Base-by-base conservation (phyloP, 768 basidiomycete species). In the Asterophora lycoperdoides region DNA sequence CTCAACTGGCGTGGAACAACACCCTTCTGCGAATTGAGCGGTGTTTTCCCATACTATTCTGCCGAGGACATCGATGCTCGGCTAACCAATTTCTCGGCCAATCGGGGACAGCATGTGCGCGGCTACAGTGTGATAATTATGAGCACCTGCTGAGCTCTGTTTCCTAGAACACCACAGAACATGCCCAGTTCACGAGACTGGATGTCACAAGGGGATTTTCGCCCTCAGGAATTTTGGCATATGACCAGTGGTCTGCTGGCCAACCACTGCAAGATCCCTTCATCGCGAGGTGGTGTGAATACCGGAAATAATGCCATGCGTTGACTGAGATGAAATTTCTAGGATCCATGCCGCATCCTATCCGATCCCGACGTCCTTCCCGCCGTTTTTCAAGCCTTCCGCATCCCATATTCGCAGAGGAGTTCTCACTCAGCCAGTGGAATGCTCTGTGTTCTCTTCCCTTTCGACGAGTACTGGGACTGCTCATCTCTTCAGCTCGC, bases 201-300 rank as follows among this genome's bases (percentile, higher is more conserved):
- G 77, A 82, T 46, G 77, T 87, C 39, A 76, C 79, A 3, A 74
- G 87, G 54, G 86, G 86, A 2, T 73, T 87, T 56, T 68, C 76
- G 7, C 54, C 64, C 19, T 48, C 61, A 5, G 64, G 67, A 14
- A 56, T 70, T 15, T 52, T 52, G 13, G 56, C 60, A 2, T 80
- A 77, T 55, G 61, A 74, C 17, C 62, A 61, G 11, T 75, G 75
- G 76, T 60, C 57, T 29, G 56, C 55, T 20, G 49, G 60, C n/a
- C 52, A 64, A 50, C 54, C 56, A 41, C 44, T 70, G 30, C 58
- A 59, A 33, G 60, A 64, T 45, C 56, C 66, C 14, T 55, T 69
- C 46, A 51, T 72, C 33, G 56, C 63, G 44, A 71, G 69, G 80
- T 80, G 57, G 37, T 65, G 48, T 51, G 32, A 17, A 37, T 36